A percentile compares a stretch with the other conserved stretches of the same genome.
Evolutionary conservation across 495 filamentous ascomycete genomes (phyloP).

Genomic region (Hypomontagnella submonticulosa): DNA sequence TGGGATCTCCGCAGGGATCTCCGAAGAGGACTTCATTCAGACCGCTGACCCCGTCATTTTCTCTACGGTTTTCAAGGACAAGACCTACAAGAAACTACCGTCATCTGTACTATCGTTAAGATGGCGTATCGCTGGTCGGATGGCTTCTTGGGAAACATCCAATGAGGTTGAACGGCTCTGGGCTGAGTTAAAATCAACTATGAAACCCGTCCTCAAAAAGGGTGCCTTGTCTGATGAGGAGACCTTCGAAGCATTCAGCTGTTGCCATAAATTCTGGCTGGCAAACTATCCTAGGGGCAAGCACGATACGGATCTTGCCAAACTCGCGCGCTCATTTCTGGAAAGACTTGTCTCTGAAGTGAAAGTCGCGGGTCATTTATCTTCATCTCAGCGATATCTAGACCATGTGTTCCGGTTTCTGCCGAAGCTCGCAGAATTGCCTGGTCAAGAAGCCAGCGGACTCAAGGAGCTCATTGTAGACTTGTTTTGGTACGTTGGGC

Average conservation of each 20-base stretch:
- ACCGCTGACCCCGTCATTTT: slow-evolving; percentile 51
- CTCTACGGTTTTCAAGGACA: slow-evolving; percentile 39
- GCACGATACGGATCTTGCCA: slow-evolving; percentile 48
- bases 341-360: slow-evolving; percentile 43
- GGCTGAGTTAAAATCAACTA: slow-evolving; percentile 47
- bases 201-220: slow-evolving; percentile 51
- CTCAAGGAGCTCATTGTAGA: slow-evolving; percentile 38
- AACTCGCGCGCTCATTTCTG: slow-evolving; percentile 49
- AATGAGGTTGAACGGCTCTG: slow-evolving; percentile 51
- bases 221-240: slow-evolving; percentile 40
- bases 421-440: slow-evolving; percentile 38
- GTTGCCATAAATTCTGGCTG: slow-evolving; percentile 52
- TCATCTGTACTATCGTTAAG: slow-evolving; percentile 45
- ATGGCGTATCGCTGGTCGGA: slow-evolving; percentile 53
- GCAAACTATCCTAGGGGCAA: slow-evolving; percentile 51
- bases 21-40: slow-evolving; percentile 56
- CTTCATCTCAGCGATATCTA: slow-evolving; percentile 30
- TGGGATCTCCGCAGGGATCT: slow-evolving; percentile 58
- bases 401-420: slow-evolving; percentile 43
- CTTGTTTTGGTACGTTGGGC: slow-evolving; percentile 38
- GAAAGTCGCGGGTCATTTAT: slow-evolving; percentile 20
- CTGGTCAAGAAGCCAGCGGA: slow-evolving; percentile 28
- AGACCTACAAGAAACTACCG: slow-evolving; percentile 23
- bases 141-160: slow-evolving; percentile 50
- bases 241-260: slow-evolving; percentile 56